Conservation (phyloP, 176 grass and related monocot species). For the Rhynchospora pubera region DNA sequence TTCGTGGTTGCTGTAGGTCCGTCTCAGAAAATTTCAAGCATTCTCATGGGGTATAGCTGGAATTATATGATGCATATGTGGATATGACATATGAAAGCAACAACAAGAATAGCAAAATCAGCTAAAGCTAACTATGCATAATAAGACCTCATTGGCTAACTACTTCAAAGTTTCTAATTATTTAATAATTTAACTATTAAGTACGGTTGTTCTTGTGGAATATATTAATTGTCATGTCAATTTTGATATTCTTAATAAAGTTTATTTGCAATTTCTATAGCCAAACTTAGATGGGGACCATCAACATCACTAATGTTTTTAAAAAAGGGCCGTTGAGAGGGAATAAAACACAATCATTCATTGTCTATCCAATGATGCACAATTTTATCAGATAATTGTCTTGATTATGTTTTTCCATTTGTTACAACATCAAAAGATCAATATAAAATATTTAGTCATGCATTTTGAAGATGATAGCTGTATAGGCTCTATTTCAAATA, state of each 20-base stretch:
- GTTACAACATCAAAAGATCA: not conserved
- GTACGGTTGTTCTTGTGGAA: not conserved
- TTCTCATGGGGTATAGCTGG: not conserved
- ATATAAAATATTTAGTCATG: not conserved
- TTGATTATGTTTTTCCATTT: not conserved
- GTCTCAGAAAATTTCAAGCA: not conserved
- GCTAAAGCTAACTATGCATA: slow-evolving; percentile 7
- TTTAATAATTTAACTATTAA: not conserved
- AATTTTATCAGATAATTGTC: not conserved
- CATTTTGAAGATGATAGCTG: not conserved
- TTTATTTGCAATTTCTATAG: not conserved
- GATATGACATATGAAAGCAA: slow-evolving; percentile 22
- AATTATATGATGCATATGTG: slow-evolving; percentile 18
- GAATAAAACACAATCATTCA: not conserved
- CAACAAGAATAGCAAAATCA: not conserved
- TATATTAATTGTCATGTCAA: not conserved
- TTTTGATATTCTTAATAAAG: not conserved
- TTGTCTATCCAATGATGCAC: too few relatives aligned
- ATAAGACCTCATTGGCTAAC: slow-evolving; percentile 10
- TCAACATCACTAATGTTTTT: not conserved
- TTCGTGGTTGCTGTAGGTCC: not conserved
- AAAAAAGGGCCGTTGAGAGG: not conserved
- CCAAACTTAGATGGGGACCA: not conserved
- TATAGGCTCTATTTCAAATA: not conserved
- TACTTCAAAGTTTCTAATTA: not conserved